Conservation (phyloP, 2,329 filamentous ascomycete genomes). For the Leptosphaerulina australis region DNA sequence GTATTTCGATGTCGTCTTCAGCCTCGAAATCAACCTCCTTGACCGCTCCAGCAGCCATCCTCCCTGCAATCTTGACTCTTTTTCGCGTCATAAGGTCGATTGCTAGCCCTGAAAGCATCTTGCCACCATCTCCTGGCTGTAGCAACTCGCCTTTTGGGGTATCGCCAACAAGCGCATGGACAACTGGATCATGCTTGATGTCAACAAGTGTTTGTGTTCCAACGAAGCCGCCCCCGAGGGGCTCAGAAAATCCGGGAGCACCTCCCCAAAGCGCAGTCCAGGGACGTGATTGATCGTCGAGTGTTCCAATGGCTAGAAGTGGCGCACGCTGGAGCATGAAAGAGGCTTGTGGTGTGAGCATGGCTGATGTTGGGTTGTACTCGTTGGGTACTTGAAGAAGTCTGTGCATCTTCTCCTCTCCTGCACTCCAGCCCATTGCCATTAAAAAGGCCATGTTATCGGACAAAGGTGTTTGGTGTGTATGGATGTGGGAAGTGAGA, state of each 20-base stretch:
- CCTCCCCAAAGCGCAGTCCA: conserved; percentile 86
- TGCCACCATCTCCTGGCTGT: conserved; percentile 31
- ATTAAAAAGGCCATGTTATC: conserved; percentile 52
- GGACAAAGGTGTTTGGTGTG: neutral
- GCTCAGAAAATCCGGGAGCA: conserved; percentile 68
- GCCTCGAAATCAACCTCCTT: conserved; percentile 41
- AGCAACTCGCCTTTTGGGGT: neutral
- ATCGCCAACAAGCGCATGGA: conserved; percentile 57
- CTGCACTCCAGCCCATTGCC: conserved; percentile 64
- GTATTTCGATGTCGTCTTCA: conserved; percentile 28
- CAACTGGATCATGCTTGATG: conserved; percentile 70
- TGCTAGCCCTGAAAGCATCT: conserved; percentile 66
- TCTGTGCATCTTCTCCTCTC: conserved; percentile 69
- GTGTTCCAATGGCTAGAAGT: conserved; percentile 73
- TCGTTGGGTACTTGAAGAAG: conserved; percentile 63
- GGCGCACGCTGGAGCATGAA: conserved; percentile 67
- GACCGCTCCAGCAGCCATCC: conserved; percentile 69
- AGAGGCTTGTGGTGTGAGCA: conserved; percentile 66
- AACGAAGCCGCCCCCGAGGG: conserved; percentile 67
- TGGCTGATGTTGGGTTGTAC: conserved; percentile 70
- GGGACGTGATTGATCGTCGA: conserved; percentile 68
- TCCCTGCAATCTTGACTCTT: conserved; percentile 75
- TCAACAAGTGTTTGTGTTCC: conserved; percentile 69
- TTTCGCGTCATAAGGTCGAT: conserved; percentile 71
- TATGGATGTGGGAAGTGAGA: neutral